Evolutionary conservation across 495 filamentous ascomycete genomes (phyloP), one percentile per base, ranked within the genome.

Genomic region (Aspergillus egyptiacus): DNA sequence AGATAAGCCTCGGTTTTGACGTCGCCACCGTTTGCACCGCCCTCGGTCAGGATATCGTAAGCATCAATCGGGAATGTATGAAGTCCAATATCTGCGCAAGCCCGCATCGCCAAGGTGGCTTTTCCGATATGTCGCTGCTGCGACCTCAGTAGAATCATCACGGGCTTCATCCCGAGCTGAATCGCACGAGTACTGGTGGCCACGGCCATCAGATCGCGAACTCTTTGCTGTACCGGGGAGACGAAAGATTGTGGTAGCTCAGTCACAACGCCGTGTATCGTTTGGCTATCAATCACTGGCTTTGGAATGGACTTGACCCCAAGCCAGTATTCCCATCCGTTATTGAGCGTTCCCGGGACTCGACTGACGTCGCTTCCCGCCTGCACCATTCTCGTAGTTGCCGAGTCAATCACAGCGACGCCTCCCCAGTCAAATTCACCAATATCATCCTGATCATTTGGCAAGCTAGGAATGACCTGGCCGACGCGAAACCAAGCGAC

Each of bases 81-180:
- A 3, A 96, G 68, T 10, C 94, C 93, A 39, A 96, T 83, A 52
- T 96, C 93, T 0, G 82, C 76, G 58, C 87, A 90, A 3, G 91
- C 88, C n/a, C 78, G 77, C 1, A 71, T 74, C 0, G 89, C 89
- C 6, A 89, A 57, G 4, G 81, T 86, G 14, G 83, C 75, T 63
- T 98, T 98, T 19, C 93, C 93, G 54, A 97, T 95, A 37, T 85
- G 84, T 35, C 94, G 80, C 56, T 98, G 93, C 3, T 86, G 93
- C 3, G 91, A 96, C 3, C 84, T 83, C 7, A 98, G 70, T 1
- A 98, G 74, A 46, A 98, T 85, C 2, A 90, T 86, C 20, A 95
- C 76, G 0, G 93, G 90, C 31, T 90, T 89, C 70, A 97, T 79
- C 20, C 84, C 82, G 2, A 98, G 72, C 59, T 91, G 82, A 35